Base-by-base conservation (phyloP, 1,139 yeast species). In the Diutina ranongensis region DNA sequence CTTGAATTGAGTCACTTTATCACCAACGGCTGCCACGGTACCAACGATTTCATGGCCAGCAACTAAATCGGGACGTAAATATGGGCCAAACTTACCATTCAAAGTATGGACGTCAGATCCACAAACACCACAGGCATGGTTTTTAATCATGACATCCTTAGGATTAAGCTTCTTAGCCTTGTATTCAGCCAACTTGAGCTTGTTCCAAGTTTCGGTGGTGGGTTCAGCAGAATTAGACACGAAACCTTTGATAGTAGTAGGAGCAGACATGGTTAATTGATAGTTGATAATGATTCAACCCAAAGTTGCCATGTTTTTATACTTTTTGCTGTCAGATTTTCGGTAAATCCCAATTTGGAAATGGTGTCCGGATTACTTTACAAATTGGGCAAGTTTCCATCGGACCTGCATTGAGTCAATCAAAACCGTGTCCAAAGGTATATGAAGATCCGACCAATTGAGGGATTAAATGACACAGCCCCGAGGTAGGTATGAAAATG, bases 101-200 rank as follows among this genome's bases (percentile, higher is more conserved):
- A 40, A 21, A n/a, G 33, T 22, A 34, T 25, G 34, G 20, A 25
- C n/a, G 33, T 40, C 44, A n/a, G 22, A 4, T 10, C 16, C 33
- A 15, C 44, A 40, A 19, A 40, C 21, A 8, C 44, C 44, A 27
- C 33, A 40, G 21, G 46, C 64, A 60, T 52, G 56, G 48, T 63
- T 68, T 57, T 74, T 61, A 12, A 34, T 57, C 22, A 71, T 75
- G 32, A 77, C 72, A 54, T 70, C 75, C 45, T 62, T 54, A 16
- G 63, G 64, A 35, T 56, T 55, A 49, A 70, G 54, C 36, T 60
- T 59, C 51, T 71, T 70, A 45, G 71, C 70, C 32, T 57, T 58
- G 57, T 64, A 73, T 15, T 61, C 57, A 40, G 67, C 69, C 53
- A 63, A 62, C 52, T 68, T 64, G 40, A 74, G 69, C 45, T 68